Evolutionary conservation across 2,329 filamentous ascomycete species (phyloP), one percentile per base, ranked within the genome.

Genomic region (Nothopassalora personata): DNA sequence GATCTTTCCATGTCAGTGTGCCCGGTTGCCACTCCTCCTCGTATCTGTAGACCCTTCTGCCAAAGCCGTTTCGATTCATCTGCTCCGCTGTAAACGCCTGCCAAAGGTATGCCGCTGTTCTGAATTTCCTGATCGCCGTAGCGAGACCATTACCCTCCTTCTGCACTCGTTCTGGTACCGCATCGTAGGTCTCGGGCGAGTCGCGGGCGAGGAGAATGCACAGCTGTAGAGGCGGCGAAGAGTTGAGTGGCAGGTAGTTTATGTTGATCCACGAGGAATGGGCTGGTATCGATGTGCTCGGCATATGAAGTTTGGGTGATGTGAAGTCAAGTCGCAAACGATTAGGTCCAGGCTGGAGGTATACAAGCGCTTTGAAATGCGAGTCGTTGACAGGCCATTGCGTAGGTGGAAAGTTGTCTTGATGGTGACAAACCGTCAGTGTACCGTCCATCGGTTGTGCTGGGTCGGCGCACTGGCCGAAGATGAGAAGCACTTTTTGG

Each of bases 1-100:
- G 80, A 71, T 97, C 94, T 43, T 88, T 86, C 66, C 83, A 82
- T 60, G 89, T 93, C 60, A 90, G 81, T 1, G 90, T 89, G 7
- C 92, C 92, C 2, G 86, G 85, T 61, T 89, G 89, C 94, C 94
- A 97, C 71, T 96, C 90, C 74, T 99, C 94, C 68, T 97, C 94
- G 63, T 96, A 92, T 47, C 92, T 83, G 74, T 97, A 97, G 55
- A 85, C 87, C 58, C 93, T 86, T 59, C 93, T 84, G 9, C 92
- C 91, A 66, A 97, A 85, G 61, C 88, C 89, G 72, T 96, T 89
- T 63, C 91, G 86, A 73, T 85, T 88, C 93, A 97, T 97, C 72
- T 97, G 92, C 73, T 99, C 94, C 6, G 90, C 91, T 0, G 93
- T 97, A 70, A 96, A 97, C 7, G 92, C 91, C 73, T 99, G 94